Percentiles rank a stretch among this genome's conserved stretches.
Conservation (phyloP, 768 basidiomycete genomes). For the Sporobolomyces pararoseus region DNA sequence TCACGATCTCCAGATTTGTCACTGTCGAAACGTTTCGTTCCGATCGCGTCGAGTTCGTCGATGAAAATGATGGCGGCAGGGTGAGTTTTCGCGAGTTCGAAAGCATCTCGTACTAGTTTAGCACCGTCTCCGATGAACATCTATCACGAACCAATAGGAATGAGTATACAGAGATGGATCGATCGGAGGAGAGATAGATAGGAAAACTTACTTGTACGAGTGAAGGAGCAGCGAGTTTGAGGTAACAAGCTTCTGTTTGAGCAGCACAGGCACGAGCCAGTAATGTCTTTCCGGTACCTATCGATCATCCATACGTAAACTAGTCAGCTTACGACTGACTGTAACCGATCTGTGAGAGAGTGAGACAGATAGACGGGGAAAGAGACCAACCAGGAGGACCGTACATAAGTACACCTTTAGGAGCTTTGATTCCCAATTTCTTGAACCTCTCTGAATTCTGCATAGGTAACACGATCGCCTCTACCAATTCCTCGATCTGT, state of each 20-base stretch:
- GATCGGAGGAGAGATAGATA: background rate
- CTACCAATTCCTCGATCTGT: conserved; percentile 97
- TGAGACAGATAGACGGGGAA: background rate
- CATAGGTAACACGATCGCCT: conserved; percentile 98
- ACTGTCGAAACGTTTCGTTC: conserved; percentile 96
- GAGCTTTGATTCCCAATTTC: conserved; percentile 92
- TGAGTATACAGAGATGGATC: background rate
- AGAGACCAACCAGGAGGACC: conserved; percentile 79
- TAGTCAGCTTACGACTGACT: too few relatives aligned
- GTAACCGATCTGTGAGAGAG: background rate
- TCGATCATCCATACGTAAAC: too few relatives aligned
- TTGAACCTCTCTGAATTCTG: conserved; percentile 98
- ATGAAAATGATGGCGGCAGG: conserved; percentile 95
- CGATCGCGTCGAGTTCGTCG: conserved; percentile 97
- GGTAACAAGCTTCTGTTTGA: conserved; percentile 94
- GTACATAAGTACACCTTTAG: conserved; percentile 98
- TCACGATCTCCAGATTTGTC: conserved; percentile 99
- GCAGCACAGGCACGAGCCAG: conserved; percentile 97
- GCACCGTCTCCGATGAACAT: conserved; percentile 99
- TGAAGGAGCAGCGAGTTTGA: conserved; percentile 95
- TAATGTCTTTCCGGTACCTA: conserved; percentile 93
- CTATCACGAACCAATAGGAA: conserved; percentile 38
- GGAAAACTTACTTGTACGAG: conserved; percentile 67
- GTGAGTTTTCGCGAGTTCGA: conserved; percentile 96
- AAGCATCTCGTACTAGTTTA: conserved; percentile 95